Evolutionary conservation across 805 yeast species (phyloP).

Genomic region (Pichia manshurica): DNA sequence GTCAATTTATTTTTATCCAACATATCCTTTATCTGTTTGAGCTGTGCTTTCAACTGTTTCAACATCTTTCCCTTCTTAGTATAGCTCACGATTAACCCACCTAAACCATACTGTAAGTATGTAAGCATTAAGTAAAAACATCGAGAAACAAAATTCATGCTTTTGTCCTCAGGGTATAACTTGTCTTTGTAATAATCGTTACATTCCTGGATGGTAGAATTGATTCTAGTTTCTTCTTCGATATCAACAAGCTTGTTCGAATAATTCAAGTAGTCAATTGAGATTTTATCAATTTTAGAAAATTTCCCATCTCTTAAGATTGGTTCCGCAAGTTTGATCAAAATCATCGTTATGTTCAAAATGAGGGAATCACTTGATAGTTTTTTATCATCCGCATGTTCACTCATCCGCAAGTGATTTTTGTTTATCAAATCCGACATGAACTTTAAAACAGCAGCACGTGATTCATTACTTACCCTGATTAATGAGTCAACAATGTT

Average conservation of each 20-base stretch:
- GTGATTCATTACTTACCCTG: conserved; percentile 61
- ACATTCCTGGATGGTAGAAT: conserved; percentile 69
- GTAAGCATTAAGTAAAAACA: conserved; percentile 77
- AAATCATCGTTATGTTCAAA: conserved; percentile 64
- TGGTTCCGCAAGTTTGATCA: conserved; percentile 74
- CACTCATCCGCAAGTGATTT: conserved; percentile 83
- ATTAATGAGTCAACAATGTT: conserved; percentile 66
- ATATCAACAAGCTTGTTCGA: conserved; percentile 55
- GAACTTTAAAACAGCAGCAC: conserved; percentile 59
- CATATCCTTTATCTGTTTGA: conserved; percentile 45
- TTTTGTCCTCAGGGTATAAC: conserved; percentile 28
- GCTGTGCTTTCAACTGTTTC: conserved; percentile 46
- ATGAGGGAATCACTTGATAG: conserved; percentile 77
- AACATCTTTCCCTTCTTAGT: conserved; percentile 47
- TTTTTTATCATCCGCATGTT: conserved; percentile 63
- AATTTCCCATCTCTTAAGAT: conserved; percentile 56
- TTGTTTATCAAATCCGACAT: conserved; percentile 70
- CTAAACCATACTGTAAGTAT: conserved; percentile 81
- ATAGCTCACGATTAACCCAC: conserved; percentile 61
- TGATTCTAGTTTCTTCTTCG: conserved; percentile 74
- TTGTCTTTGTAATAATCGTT: conserved; percentile 46
- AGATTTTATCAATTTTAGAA: conserved; percentile 70
- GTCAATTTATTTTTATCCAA: conserved; percentile 15
- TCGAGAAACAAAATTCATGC: conserved; percentile 78
- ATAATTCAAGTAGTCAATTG: conserved; percentile 55